Conservation (phyloP, 805 yeast genomes). For the Zygotorulaspora danielsina region DNA sequence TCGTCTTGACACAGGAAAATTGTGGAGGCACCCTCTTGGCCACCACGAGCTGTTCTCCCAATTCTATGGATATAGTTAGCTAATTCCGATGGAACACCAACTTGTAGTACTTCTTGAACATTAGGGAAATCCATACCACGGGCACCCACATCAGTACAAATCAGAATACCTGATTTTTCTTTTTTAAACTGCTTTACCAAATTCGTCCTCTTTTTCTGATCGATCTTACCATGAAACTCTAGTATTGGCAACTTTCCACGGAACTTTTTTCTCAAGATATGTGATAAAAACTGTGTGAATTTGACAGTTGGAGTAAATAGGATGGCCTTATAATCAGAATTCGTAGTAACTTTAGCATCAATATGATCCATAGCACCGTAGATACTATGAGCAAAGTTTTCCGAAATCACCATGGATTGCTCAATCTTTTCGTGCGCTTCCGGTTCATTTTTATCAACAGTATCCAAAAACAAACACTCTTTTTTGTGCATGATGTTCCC, state of each 20-base stretch:
- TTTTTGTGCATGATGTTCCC: constrained; percentile 48
- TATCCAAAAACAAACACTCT: constrained; percentile 60
- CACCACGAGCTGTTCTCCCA: constrained; percentile 96
- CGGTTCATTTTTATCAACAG: constrained; percentile 70
- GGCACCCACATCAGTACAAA: constrained; percentile 91
- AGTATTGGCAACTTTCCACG: constrained; percentile 31
- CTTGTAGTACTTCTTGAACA: constrained; percentile 79
- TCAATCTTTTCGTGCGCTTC: constrained; percentile 72
- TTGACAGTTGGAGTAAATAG: constrained; percentile 77
- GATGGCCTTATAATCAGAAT: constrained; percentile 63
- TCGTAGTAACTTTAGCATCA: constrained; percentile 37
- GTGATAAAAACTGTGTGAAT: constrained; percentile 55
- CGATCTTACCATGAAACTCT: constrained; percentile 67
- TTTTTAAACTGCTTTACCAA: constrained; percentile 52
- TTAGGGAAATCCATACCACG: constrained; percentile 94
- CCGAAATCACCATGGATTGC: constrained; percentile 58
- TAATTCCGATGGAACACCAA: constrained; percentile 67
- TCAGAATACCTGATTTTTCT: constrained; percentile 50
- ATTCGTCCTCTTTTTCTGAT: constrained; percentile 64
- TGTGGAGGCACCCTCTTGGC: constrained; percentile 67
- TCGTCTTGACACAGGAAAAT: constrained; percentile 57
- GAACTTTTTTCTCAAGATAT: constrained; percentile 37
- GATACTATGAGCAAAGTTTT: constrained; percentile 53
- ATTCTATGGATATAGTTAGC: constrained; percentile 88
- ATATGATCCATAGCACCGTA: constrained; percentile 54